phyloP scores from a whole-genome alignment of 352 stramenopile species.

The Saprolegnia diclina region DNA sequence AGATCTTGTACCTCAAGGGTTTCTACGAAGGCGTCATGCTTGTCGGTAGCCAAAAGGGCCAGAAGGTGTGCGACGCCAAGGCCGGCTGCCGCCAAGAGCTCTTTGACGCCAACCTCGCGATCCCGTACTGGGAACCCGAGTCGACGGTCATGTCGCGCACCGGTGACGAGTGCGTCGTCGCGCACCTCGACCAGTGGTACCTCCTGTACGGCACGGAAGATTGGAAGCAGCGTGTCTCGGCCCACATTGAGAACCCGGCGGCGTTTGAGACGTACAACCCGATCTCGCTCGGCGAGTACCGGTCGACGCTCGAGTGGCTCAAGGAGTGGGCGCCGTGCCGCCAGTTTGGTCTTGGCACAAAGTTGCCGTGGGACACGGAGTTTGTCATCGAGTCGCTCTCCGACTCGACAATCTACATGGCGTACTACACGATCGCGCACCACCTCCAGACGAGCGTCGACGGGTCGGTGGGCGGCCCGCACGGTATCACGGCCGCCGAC shows the following conservation, averaged over 20 bases:
- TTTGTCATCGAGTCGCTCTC: slow-evolving; percentile 99
- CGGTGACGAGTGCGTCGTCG: slow-evolving; percentile 99
- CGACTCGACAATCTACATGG: slow-evolving; percentile 99
- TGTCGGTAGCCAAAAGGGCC: slow-evolving; percentile 93
- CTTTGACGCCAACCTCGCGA: slow-evolving; percentile 89
- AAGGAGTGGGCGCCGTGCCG: slow-evolving; percentile 99
- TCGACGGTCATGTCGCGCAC: slow-evolving; percentile 94
- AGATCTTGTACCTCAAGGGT: slow-evolving; percentile 98
- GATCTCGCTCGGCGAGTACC: slow-evolving; percentile 91
- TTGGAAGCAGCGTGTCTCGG: slow-evolving; percentile 94
- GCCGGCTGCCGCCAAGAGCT: slow-evolving; percentile 95
- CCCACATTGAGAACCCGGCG: slow-evolving; percentile 91
- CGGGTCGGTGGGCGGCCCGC: slow-evolving; percentile 84
- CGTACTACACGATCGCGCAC: slow-evolving; percentile 99
- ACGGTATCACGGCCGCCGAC: slow-evolving; percentile 76
- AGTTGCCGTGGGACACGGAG: slow-evolving; percentile 97
- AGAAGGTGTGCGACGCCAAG: slow-evolving; percentile 98
- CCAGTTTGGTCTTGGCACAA: slow-evolving; percentile 94
- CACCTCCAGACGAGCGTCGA: slow-evolving; percentile 91
- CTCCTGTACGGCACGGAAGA: slow-evolving; percentile 97
- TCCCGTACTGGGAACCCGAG: slow-evolving; percentile 99
- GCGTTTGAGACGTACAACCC: slow-evolving; percentile 95
- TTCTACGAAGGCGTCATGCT: slow-evolving; percentile 99
- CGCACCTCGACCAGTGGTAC: slow-evolving; percentile 99
- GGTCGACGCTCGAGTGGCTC: slow-evolving; percentile 97